Base-by-base conservation (phyloP, 352 stramenopile species). In the Phytophthora tubulina region DNA sequence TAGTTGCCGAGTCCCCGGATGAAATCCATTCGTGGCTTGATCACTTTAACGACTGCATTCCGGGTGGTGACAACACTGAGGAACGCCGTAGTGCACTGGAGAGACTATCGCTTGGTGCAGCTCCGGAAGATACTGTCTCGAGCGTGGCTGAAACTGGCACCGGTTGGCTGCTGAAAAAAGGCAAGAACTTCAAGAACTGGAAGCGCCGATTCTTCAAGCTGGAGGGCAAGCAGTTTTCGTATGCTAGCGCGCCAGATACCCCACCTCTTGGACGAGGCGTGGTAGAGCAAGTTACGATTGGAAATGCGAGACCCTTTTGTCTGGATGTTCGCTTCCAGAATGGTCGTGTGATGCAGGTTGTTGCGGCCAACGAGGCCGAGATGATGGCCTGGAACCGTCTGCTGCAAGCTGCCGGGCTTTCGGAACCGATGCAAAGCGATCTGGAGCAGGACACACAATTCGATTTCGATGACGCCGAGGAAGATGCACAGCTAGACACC, bases 141-240 rank as follows among this genome's bases (percentile, higher is more conserved):
- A 70, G 48, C 14, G 58, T 79, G 14, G 49, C 58, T 15, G 76
- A 87, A 35, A 51, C 68, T 9, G 75, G 79, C 13, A 63, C 69
- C 35, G 82, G 82, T 17, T 90, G 80, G 80, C 49, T 90, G 36
- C 60, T 87, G 57, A 90, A 90, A 64, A 90, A 86, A 48, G 80
- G 82, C 30, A 73, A 85, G 59, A 88, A 87, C 49, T 86, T 89
- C 67, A 87, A 86, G 71, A 89, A 78, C 5, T 92, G 84, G 84
- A 90, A 90, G 61, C 76, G 82, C 1, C 80, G 84, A 38, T 92
- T 79, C 63, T 89, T 92, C 60, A 72, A 82, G 17, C 66, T 92
- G 2, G 77, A 90, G 11, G 77, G 81, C 21, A 86, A 85, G 27
- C 74, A 82, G 52, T 71, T 96, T 1, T 88, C 79, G 17, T 96